phyloP scores from a whole-genome alignment of 2,329 filamentous ascomycete genomes.

The Phialocephala sp. region DNA sequence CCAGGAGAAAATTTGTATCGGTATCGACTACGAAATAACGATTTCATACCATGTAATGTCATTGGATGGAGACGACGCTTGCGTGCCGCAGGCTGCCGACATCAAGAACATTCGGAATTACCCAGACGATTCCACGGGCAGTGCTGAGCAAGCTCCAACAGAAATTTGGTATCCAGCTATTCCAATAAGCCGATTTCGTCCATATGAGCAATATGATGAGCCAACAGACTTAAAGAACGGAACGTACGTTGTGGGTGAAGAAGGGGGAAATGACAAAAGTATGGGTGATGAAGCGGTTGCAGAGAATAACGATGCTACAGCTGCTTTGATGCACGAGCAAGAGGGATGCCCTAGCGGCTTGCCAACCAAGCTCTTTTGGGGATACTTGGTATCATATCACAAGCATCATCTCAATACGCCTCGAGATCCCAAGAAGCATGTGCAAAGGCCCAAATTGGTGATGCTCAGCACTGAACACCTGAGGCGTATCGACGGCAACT shows the following conservation, averaged over 20 bases:
- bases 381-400: background rate
- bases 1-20: background rate
- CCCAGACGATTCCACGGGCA: background rate
- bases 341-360: too few relatives aligned
- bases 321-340: background rate
- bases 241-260: background rate
- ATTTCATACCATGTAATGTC: background rate
- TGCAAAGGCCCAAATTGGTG: background rate
- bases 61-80: background rate
- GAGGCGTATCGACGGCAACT: background rate
- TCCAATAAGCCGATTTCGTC: background rate
- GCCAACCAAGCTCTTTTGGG: background rate
- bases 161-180: background rate
- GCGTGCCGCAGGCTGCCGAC: background rate
- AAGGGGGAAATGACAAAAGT: background rate
- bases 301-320: background rate
- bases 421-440: background rate
- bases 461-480: background rate
- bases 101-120: background rate
- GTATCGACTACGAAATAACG: background rate
- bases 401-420: background rate
- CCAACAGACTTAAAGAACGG: background rate
- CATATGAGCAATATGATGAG: background rate
- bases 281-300: too few relatives aligned
- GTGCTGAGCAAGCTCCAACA: background rate